Percentiles rank a stretch among this genome's conserved stretches.
Conservation (phyloP, 495 filamentous ascomycete species). For the Aspergillus baeticus region DNA sequence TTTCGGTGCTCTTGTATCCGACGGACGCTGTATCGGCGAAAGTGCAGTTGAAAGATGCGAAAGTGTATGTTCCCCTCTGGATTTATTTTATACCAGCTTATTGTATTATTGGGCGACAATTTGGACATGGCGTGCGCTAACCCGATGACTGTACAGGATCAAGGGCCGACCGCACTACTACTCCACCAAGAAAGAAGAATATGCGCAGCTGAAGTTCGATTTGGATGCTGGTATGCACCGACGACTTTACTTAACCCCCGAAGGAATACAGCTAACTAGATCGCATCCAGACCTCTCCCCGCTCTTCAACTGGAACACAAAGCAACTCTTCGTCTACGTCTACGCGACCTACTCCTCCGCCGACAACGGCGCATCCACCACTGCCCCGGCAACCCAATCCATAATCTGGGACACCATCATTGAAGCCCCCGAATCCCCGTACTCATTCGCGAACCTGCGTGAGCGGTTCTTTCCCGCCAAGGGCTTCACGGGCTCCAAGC, state of each 20-base stretch:
- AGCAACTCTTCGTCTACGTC: conserved; percentile 95
- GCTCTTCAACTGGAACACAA: conserved; percentile 99
- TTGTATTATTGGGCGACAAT: neutral
- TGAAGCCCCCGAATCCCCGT: conserved; percentile 59
- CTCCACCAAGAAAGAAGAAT: conserved; percentile 87
- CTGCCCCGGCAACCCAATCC: conserved; percentile 57
- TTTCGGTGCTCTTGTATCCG: conserved; percentile 71
- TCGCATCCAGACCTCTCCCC: conserved; percentile 67
- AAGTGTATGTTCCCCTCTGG: conserved; percentile 65
- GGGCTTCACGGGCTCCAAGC: conserved; percentile 6
- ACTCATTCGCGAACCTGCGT: conserved; percentile 45
- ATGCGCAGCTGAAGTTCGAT: conserved; percentile 90
- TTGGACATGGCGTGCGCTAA: neutral
- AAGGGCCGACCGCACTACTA: conserved; percentile 93
- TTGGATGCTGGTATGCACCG: conserved; percentile 64
- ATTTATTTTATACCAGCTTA: no score
- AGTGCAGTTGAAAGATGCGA: conserved; percentile 72
- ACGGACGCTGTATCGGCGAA: conserved; percentile 60
- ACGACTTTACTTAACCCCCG: neutral
- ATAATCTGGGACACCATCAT: conserved; percentile 97
- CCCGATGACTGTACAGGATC: conserved; percentile 50
- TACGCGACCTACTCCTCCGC: conserved; percentile 77
- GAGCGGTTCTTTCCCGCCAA: conserved; percentile 31
- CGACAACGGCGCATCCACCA: conserved; percentile 23
- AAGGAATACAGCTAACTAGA: neutral